These are phyloP conservation scores for Hypoxylon sp. DNA, from an alignment of 2,329 filamentous ascomycete genomes.

Conservation along the genomic window DNA sequence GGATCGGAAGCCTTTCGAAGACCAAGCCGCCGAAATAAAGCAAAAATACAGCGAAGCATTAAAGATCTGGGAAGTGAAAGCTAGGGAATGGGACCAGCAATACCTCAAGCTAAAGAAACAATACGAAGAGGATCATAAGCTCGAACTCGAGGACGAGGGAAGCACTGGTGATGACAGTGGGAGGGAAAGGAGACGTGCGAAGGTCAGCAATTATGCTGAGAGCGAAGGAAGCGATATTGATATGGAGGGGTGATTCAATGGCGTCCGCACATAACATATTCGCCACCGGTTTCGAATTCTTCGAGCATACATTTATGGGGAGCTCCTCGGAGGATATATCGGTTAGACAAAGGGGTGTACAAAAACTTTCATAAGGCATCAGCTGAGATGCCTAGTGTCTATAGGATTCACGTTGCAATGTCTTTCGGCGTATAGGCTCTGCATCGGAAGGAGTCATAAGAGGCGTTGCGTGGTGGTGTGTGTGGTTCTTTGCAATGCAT, in stretches of 20 bases:
- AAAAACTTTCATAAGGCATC: conserved; percentile 26
- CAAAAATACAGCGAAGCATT: conserved; percentile 72
- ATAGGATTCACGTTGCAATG: conserved; percentile 21
- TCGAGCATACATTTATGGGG: conserved; percentile 10
- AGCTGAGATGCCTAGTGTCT: conserved; percentile 9
- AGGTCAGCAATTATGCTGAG: conserved; percentile 59
- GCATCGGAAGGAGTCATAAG: conserved; percentile 36
- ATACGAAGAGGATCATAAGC: conserved; percentile 70
- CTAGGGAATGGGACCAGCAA: conserved; percentile 79
- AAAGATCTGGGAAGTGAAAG: conserved; percentile 72
- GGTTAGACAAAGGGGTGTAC: conserved; percentile 19
- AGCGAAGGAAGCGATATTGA: conserved; percentile 57
- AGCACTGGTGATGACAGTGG: conserved; percentile 44
- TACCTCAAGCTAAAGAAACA: conserved; percentile 68
- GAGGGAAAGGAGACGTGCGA: conserved; percentile 53
- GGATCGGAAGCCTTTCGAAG: conserved; percentile 82
- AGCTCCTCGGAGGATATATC: conserved; percentile 11
- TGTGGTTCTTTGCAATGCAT: conserved; percentile 11
- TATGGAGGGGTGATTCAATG: neutral
- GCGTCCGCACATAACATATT: neutral
- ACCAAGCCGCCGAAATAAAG: conserved; percentile 80
- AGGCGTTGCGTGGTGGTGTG: conserved; percentile 29
- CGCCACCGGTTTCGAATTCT: neutral
- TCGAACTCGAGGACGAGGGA: conserved; percentile 53
- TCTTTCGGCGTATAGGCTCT: conserved; percentile 32